phyloP scores from a whole-genome alignment of 2,329 filamentous ascomycete genomes.

The Scedosporium minutisporum region DNA sequence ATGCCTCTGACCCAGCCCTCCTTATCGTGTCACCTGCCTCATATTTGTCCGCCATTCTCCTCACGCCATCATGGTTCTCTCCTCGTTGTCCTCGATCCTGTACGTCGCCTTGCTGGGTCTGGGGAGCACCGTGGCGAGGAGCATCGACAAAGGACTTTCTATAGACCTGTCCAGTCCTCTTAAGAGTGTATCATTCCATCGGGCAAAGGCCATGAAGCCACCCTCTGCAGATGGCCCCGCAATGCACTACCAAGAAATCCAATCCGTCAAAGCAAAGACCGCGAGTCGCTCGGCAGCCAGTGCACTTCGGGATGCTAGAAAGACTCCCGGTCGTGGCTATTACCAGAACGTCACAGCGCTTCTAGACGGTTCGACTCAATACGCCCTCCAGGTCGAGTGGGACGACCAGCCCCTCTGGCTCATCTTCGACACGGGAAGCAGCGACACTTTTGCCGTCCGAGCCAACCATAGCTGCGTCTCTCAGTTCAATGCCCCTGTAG shows the following conservation, averaged over 20 bases:
- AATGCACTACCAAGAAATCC: slow-evolving; percentile 23
- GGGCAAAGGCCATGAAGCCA: slow-evolving; percentile 17
- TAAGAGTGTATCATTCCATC: slow-evolving; percentile 28
- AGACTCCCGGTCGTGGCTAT: slow-evolving; percentile 9
- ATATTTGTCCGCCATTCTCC: neutral
- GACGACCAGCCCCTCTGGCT: slow-evolving; percentile 28
- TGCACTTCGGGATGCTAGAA: slow-evolving; percentile 14
- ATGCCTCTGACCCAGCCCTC: no score
- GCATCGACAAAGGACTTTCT: neutral
- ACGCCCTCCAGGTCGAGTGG: slow-evolving; percentile 30
- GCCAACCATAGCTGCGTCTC: slow-evolving; percentile 32
- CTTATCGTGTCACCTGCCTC: no score
- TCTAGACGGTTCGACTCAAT: slow-evolving; percentile 29
- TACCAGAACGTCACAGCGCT: slow-evolving; percentile 29
- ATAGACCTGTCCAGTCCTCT: slow-evolving; percentile 20
- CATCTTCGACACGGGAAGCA: slow-evolving; percentile 40
- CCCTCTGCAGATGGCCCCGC: slow-evolving; percentile 20
- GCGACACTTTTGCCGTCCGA: slow-evolving; percentile 39
- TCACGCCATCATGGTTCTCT: neutral
- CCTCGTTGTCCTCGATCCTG: neutral
- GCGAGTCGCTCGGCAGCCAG: slow-evolving; percentile 20
- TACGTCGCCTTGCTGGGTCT: neutral
- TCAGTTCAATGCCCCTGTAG: slow-evolving; percentile 17
- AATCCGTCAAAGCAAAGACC: slow-evolving; percentile 16
- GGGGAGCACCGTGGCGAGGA: neutral